These are phyloP conservation scores for Polytrichum formosum DNA, from an alignment of 225 moss, liverwort and hornwort species.

Conservation along the genomic window DNA sequence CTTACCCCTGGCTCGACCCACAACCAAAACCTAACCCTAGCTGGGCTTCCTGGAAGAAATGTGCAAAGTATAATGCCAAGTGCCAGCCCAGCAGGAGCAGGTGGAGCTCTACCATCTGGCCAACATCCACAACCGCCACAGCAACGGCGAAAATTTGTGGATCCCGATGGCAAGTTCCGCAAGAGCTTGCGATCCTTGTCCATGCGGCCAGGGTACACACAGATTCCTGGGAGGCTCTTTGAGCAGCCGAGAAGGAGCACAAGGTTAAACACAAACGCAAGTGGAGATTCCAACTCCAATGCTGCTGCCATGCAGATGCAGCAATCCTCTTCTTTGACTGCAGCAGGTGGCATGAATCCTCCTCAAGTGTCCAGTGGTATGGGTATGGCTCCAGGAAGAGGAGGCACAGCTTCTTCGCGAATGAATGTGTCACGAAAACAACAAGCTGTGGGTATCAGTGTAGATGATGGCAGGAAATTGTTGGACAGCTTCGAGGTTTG, in stretches of 20 bases:
- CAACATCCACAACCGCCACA: slow-evolving; percentile 51
- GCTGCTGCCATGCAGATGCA: slow-evolving; percentile 23
- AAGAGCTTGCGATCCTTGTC: slow-evolving; percentile 98
- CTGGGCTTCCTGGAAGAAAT: slow-evolving; percentile 41
- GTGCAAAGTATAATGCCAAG: slow-evolving; percentile 29
- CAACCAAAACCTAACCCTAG: slow-evolving; percentile 6
- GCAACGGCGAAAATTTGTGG: slow-evolving; percentile 89
- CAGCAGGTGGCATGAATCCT: slow-evolving; percentile 17
- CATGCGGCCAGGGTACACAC: slow-evolving; percentile 88
- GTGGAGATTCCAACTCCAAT: slow-evolving; percentile 43
- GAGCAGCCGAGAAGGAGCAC: slow-evolving; percentile 94
- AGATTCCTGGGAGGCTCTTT: slow-evolving; percentile 94
- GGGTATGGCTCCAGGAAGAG: slow-evolving; percentile 37
- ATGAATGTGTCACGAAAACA: slow-evolving; percentile 65
- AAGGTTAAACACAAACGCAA: slow-evolving; percentile 55
- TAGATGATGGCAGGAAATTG: slow-evolving; percentile 75
- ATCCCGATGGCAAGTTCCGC: slow-evolving; percentile 86
- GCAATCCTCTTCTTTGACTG: slow-evolving; percentile 40
- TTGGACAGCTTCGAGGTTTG: slow-evolving; percentile 68
- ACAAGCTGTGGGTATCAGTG: slow-evolving; percentile 63
- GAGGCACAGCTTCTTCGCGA: slow-evolving; percentile 41
- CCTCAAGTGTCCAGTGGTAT: slow-evolving; percentile 24
- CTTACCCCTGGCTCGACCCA: slow-evolving; percentile 24
- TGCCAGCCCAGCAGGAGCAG: slow-evolving; percentile 27
- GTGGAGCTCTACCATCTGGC: slow-evolving; percentile 45